These are phyloP conservation scores for Kazachstania sp. DNA, from an alignment of 1,139 yeast genomes.

Conservation along the genomic window DNA sequence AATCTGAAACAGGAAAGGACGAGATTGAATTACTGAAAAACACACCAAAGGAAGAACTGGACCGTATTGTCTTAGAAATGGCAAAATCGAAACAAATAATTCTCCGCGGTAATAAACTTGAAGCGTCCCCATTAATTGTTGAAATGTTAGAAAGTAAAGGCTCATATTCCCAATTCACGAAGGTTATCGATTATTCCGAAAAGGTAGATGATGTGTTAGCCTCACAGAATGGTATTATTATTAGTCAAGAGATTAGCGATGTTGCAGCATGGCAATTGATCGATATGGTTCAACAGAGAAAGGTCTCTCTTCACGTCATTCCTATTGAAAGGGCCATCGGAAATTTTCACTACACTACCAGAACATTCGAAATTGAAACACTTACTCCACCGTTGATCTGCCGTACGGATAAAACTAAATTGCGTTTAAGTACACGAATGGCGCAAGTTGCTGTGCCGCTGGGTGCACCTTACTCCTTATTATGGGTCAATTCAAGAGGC, in stretches of 20 bases:
- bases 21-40: conserved; percentile 19
- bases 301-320: conserved; percentile 15
- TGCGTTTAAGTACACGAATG: conserved; percentile 3
- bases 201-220: conserved; percentile 17
- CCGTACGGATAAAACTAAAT: conserved; percentile 1
- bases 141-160: conserved; percentile 23
- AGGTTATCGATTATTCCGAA: conserved; percentile 12
- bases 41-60: conserved; percentile 23
- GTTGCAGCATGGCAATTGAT: conserved; percentile 21
- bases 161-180: conserved; percentile 13
- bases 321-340: conserved; percentile 18
- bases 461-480: conserved; percentile 53
- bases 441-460: conserved; percentile 36
- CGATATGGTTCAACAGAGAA: conserved; percentile 18
- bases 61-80: conserved; percentile 28
- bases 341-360: conserved; percentile 26
- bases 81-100: conserved; percentile 28
- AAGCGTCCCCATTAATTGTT: conserved; percentile 18
- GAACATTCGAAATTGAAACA: conserved; percentile 26
- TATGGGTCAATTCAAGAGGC: conserved; percentile 69
- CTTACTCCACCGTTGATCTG: conserved; percentile 28
- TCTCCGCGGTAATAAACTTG: conserved; percentile 24
- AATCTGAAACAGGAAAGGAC: conserved; percentile 16
- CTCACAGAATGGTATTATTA: conserved; percentile 20
- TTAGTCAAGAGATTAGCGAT: conserved; percentile 25